Conservation (phyloP, 768 basidiomycete genomes). For the Strobilomyces confusus region DNA sequence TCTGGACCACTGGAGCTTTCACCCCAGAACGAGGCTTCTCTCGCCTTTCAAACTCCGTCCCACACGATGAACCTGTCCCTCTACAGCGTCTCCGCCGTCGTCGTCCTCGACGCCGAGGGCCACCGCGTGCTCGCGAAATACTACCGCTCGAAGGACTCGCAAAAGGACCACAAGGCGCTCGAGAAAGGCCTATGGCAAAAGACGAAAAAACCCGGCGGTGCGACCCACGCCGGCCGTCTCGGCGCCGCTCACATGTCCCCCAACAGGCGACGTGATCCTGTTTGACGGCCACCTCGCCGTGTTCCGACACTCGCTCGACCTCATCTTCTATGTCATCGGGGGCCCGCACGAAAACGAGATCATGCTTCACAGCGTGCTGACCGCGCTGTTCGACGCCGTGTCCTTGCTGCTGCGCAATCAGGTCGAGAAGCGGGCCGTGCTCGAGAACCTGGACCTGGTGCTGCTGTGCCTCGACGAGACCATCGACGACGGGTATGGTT, state of each 20-base stretch:
- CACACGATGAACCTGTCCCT: conserved; percentile 69
- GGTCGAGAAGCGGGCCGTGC: conserved; percentile 89
- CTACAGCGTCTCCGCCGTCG: conserved; percentile 81
- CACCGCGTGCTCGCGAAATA: conserved; percentile 95
- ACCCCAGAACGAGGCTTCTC: conserved; percentile 20
- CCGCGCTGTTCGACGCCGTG: conserved; percentile 82
- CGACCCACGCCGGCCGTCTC: conserved; percentile 16
- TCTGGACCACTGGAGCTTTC: conserved; percentile 9
- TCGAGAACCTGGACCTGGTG: conserved; percentile 93
- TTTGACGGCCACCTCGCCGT: conserved; percentile 89
- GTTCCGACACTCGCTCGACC: conserved; percentile 92
- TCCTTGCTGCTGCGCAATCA: conserved; percentile 84
- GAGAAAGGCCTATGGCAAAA: conserved; percentile 96
- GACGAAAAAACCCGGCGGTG: conserved; percentile 91
- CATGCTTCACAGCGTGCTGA: conserved; percentile 85
- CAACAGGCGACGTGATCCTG: conserved; percentile 84
- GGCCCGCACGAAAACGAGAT: conserved; percentile 90
- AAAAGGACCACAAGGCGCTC: conserved; percentile 93
- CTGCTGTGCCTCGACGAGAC: conserved; percentile 94
- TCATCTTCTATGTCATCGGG: conserved; percentile 91
- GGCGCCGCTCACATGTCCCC: not conserved
- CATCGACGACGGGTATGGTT: conserved; percentile 90
- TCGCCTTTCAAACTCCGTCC: conserved; percentile 21
- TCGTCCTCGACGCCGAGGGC: conserved; percentile 94
- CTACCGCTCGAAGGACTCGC: conserved; percentile 67